Base-by-base conservation (phyloP, 2,329 filamentous ascomycete species). In the Hypoxylon rubiginosum region DNA sequence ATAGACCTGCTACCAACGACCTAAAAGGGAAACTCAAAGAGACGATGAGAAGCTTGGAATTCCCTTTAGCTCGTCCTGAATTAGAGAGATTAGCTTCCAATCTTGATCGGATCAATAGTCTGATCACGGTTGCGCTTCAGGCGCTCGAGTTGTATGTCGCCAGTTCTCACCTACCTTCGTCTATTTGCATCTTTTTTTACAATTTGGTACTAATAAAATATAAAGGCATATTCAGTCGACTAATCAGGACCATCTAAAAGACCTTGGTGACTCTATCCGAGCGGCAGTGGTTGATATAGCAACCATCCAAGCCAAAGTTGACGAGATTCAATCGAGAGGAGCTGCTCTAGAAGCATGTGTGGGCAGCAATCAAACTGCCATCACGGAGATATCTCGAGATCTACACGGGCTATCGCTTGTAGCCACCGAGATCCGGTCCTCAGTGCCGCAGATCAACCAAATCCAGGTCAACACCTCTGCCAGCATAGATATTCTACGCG, bases 1-100 rank as follows among this genome's bases (percentile, higher is more conserved):
- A 28, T 10, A n/a, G 49, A 1, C 32, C 60, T 5, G 17, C 43
- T 17, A 26, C 49, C 9, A 62, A 11, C 11, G 58, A 62, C 34
- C 3, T 54, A 6, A 69, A 64, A 15, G 60, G 24, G 0, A 67
- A 62, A n/a, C 13, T 60, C 3, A 69, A 58, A 45, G 53, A 67
- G n/a, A 9, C 53, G 13, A 59, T 39, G 32, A 69, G 52, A 26
- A 66, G 53, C 39, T 17, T 66, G 7, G 11, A 46, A 30, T 69
- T 63, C 19, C 59, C 63, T 6, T 58, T 63, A 11, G 32, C 49
- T 26, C 48, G 30, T 3, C 34, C 54, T 32, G 34, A 3, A 1
- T 19, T 68, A 52, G 58, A 57, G 17, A 59, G 61, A 21, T 34
- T 68, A 9, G 62, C 41, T 4, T 41, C 28, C 24, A 30, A n/a